These are phyloP conservation scores for Clonostachys solani DNA, from an alignment of 2,329 filamentous ascomycete genomes.

Conservation along the genomic window DNA sequence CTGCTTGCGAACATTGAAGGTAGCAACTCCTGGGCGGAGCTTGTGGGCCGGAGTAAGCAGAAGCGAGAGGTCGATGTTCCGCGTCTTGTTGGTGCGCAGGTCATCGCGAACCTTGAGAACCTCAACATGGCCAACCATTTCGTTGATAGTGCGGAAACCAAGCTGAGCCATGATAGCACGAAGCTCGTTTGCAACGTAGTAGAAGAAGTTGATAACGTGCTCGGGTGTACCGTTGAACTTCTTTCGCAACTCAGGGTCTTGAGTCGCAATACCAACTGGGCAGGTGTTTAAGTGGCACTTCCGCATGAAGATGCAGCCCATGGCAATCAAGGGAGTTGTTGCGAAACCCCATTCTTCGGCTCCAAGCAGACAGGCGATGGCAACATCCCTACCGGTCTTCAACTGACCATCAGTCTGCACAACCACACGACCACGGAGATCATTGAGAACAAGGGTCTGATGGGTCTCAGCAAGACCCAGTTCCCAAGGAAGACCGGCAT, in stretches of 20 bases:
- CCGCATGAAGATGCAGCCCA: conserved; percentile 95
- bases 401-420: conserved; percentile 96
- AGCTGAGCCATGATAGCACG: conserved; percentile 96
- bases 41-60: conserved; percentile 96
- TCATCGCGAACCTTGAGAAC: conserved; percentile 83
- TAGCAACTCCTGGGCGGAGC: conserved; percentile 87
- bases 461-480: conserved; percentile 95
- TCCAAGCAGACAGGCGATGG: conserved; percentile 89
- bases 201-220: conserved; percentile 98
- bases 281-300: conserved; percentile 75
- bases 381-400: conserved; percentile 87
- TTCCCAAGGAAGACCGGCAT: conserved; percentile 95
- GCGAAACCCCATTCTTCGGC: conserved; percentile 99
- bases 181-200: conserved; percentile 94
- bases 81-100: conserved; percentile 80
- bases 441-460: conserved; percentile 92
- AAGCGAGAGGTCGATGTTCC: conserved; percentile 88
- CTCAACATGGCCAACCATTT: conserved; percentile 95
- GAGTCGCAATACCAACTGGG: conserved; percentile 91
- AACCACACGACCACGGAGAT: conserved; percentile 90
- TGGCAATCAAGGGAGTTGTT: conserved; percentile 88
- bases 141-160: conserved; percentile 91
- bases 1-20: conserved; percentile 97
- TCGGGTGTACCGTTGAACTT: conserved; percentile 93
- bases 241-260: conserved; percentile 89